Conservation (phyloP, 495 filamentous ascomycete genomes). For the Podospora didyma region DNA sequence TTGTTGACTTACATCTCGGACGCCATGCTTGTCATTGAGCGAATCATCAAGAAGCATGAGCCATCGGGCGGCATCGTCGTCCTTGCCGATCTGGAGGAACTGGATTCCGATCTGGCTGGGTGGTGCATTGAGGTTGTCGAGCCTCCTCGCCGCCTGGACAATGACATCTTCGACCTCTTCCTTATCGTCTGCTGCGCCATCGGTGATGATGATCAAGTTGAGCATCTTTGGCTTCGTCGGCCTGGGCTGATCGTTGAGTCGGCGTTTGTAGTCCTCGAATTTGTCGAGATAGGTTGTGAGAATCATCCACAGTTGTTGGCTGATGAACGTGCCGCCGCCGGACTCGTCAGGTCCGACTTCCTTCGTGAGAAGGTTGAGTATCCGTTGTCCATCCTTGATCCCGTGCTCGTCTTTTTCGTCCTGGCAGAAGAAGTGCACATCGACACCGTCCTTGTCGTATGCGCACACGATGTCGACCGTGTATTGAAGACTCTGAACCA, state of each 20-base stretch:
- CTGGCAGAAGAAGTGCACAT: conserved; percentile 79
- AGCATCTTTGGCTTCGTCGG: conserved; percentile 58
- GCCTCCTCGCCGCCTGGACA: conserved; percentile 55
- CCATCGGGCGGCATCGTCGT: conserved; percentile 45
- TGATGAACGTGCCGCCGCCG: conserved; percentile 61
- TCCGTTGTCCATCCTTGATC: conserved; percentile 50
- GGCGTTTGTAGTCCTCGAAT: conserved; percentile 14
- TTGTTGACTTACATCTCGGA: conserved; percentile 9
- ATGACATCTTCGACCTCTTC: conserved; percentile 54
- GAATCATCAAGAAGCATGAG: conserved; percentile 10
- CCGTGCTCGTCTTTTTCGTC: conserved; percentile 29
- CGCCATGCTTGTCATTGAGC: conserved; percentile 7
- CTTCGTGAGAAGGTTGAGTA: conserved; percentile 62
- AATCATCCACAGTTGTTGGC: conserved; percentile 60
- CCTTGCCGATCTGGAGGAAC: conserved; percentile 82
- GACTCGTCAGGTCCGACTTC: conserved; percentile 45
- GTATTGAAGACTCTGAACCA: conserved; percentile 59
- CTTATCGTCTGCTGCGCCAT: conserved; percentile 75
- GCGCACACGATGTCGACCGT: conserved; percentile 74
- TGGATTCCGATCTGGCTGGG: conserved; percentile 82
- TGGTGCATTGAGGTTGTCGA: conserved; percentile 66
- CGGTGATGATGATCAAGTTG: conserved; percentile 83
- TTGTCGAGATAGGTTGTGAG: conserved; percentile 54
- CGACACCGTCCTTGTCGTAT: conserved; percentile 74
- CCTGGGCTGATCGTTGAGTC: conserved; percentile 17